Conservation (phyloP, 2,329 filamentous ascomycete genomes). For the Blastomyces parvus region DNA sequence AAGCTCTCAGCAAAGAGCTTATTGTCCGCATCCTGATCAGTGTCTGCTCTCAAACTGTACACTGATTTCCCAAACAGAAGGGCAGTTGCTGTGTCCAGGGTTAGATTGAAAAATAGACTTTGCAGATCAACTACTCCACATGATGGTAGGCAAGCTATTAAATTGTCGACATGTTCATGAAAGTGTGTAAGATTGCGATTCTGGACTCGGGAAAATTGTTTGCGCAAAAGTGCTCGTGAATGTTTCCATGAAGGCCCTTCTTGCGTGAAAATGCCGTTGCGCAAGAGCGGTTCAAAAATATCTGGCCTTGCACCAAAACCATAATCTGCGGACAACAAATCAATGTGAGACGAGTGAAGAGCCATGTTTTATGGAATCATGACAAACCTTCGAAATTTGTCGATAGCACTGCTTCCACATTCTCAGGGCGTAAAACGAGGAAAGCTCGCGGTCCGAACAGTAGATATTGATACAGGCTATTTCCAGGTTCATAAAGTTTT, state of each 20-base stretch:
- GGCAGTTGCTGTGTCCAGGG: slow-evolving; percentile 30
- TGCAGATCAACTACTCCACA: slow-evolving; percentile 23
- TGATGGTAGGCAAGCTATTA: slow-evolving; percentile 23
- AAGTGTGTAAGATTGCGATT: slow-evolving; percentile 27
- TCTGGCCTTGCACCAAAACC: slow-evolving; percentile 7
- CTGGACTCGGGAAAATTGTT: slow-evolving; percentile 27
- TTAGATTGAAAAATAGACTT: slow-evolving; percentile 33
- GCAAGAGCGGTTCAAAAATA: slow-evolving; percentile 11
- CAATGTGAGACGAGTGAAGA: neutral
- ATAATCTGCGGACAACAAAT: slow-evolving; percentile 4
- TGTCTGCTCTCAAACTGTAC: slow-evolving; percentile 14
- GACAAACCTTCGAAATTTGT: slow-evolving; percentile 12
- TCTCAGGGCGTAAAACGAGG: slow-evolving; percentile 13
- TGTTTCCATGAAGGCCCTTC: slow-evolving; percentile 21
- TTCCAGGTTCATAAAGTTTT: slow-evolving; percentile 19
- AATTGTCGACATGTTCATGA: slow-evolving; percentile 24
- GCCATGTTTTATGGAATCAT: neutral
- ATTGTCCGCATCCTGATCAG: slow-evolving; percentile 11
- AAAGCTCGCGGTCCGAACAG: slow-evolving; percentile 14
- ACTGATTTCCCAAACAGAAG: slow-evolving; percentile 31
- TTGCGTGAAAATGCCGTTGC: slow-evolving; percentile 17
- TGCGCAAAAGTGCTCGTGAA: slow-evolving; percentile 27
- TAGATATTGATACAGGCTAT: slow-evolving; percentile 19
- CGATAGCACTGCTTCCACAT: slow-evolving; percentile 15
- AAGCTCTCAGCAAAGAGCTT: slow-evolving; percentile 21